Percentiles rank a stretch among this genome's conserved stretches.
These are phyloP conservation scores for Pseudonitzschia pungens DNA, from an alignment of 108 stramenopile genomes.

Conservation along the genomic window DNA sequence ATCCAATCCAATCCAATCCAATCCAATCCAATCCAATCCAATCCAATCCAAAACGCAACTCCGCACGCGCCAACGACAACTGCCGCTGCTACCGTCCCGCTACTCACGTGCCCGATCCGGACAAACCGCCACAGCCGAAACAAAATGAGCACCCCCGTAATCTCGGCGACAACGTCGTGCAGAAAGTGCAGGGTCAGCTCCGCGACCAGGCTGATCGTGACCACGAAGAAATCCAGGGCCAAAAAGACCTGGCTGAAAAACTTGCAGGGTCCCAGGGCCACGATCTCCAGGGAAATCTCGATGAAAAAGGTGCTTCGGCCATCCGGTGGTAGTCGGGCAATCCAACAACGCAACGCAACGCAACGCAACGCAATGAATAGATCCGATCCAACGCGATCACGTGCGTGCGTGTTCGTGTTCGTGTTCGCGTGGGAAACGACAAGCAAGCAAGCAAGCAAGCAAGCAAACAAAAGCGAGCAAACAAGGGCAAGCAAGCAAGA, in stretches of 20 bases:
- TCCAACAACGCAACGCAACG: no score
- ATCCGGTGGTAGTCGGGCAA: no score
- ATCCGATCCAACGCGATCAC: no score
- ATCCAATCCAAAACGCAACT: no score
- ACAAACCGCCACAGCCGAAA: conserved; percentile 63
- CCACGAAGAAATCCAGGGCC: conserved; percentile 48
- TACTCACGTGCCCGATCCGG: conserved; percentile 60
- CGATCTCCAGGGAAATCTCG: conserved; percentile 40
- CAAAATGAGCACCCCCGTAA: conserved; percentile 35
- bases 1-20: conserved; percentile 40
- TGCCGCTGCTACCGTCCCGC: no score
- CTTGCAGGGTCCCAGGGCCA: conserved; percentile 30
- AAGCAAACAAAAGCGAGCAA: no score
- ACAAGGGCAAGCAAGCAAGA: no score
- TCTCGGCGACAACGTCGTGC: conserved; percentile 20
- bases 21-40: conserved; percentile 1
- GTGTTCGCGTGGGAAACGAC: no score
- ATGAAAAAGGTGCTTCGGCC: conserved; percentile 36
- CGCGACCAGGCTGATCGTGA: conserved; percentile 37
- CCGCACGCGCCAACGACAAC: no score
- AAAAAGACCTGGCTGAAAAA: conserved; percentile 59
- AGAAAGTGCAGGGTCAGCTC: conserved; percentile 39
- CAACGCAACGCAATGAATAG: no score
- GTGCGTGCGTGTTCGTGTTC: no score
- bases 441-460: no score